These are phyloP conservation scores for Kokia cookei DNA, from an alignment of 441 rosid species.

Conservation along the genomic window DNA sequence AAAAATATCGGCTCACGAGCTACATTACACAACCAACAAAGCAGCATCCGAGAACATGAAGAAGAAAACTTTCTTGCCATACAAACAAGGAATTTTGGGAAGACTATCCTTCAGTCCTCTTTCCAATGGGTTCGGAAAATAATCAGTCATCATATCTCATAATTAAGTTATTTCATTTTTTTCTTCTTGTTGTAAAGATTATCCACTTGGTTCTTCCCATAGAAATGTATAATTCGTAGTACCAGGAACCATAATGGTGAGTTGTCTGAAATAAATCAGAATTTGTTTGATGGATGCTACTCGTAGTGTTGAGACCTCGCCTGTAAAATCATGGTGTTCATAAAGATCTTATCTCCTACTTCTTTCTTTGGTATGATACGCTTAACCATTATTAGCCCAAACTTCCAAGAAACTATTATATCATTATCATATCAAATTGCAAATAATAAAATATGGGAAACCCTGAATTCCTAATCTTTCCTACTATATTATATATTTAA, in stretches of 20 bases:
- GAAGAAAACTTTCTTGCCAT: conserved; percentile 89
- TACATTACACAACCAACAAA: conserved; percentile 75
- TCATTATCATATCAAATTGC: not conserved
- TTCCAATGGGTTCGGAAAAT: not conserved
- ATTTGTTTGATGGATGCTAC: not conserved
- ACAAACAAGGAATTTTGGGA: conserved; percentile 73
- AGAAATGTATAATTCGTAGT: conserved; percentile 2
- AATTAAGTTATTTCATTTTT: not conserved
- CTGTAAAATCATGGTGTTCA: no score
- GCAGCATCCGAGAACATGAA: conserved; percentile 65
- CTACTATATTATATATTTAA: not conserved
- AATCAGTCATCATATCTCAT: not conserved
- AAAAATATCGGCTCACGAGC: conserved; percentile 67
- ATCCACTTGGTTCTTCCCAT: not conserved
- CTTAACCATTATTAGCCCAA: no score
- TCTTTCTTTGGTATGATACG: no score
- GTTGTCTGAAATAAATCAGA: not conserved
- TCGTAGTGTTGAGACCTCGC: not conserved
- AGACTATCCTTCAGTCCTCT: conserved; percentile 50
- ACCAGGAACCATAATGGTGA: not conserved
- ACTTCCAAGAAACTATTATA: no score
- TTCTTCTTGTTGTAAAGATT: not conserved
- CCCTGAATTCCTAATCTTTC: not conserved
- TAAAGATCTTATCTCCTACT: no score
- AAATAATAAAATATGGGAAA: not conserved